phyloP scores from a whole-genome alignment of 139 green algal species.

The Zygnema circumcarinatum region DNA sequence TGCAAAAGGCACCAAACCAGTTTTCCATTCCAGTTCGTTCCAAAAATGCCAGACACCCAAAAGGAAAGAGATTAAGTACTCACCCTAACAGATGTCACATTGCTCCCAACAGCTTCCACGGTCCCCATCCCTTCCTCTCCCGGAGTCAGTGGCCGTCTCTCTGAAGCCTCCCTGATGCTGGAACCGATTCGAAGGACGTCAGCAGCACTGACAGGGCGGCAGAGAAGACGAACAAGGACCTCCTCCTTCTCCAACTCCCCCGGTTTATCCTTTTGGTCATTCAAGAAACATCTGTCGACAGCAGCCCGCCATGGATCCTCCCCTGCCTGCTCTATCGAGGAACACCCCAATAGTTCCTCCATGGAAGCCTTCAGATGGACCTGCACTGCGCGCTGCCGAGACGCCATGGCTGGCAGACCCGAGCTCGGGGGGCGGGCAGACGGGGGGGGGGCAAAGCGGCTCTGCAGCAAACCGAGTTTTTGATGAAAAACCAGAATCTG shows the following conservation, averaged over 20 bases:
- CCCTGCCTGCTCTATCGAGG: background rate
- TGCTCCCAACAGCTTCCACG: slow-evolving; percentile 10
- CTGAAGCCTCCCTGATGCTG: background rate
- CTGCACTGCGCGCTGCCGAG: background rate
- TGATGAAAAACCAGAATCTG: too few relatives aligned
- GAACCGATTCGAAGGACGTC: background rate
- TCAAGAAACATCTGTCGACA: background rate
- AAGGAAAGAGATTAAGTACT: too few relatives aligned
- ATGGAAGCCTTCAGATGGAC: background rate
- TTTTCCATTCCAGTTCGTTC: too few relatives aligned
- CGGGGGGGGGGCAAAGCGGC: too few relatives aligned
- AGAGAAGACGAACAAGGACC: slow-evolving; percentile 7
- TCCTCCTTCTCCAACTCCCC: background rate
- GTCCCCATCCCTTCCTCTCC: slow-evolving; percentile 14
- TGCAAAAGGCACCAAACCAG: background rate
- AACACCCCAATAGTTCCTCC: background rate
- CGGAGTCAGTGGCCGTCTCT: slow-evolving; percentile 16
- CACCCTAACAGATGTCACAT: slow-evolving; percentile 1
- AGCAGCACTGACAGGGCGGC: slow-evolving; percentile 16
- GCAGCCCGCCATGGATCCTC: background rate
- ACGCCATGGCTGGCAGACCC: too few relatives aligned
- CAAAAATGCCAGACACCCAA: too few relatives aligned
- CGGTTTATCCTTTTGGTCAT: background rate
- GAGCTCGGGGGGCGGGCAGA: too few relatives aligned
- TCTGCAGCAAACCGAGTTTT: too few relatives aligned